These are phyloP conservation scores for Sapria himalayana DNA, from an alignment of 345 rosid genomes.

Conservation along the genomic window DNA sequence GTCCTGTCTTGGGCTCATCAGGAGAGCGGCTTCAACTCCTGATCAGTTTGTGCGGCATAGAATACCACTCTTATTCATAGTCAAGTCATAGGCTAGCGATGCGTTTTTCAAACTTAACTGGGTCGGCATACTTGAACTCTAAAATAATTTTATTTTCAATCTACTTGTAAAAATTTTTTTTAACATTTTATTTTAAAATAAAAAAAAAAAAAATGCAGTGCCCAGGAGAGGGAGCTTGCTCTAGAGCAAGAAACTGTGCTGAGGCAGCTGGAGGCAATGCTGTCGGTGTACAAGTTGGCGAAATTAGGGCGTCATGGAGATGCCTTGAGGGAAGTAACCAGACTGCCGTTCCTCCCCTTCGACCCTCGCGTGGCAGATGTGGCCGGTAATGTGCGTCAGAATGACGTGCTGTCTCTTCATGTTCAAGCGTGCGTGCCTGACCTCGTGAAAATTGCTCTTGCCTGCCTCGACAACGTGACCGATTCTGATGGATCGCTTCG, in stretches of 20 bases:
- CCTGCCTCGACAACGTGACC: constrained; percentile 65
- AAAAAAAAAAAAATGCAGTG: too few species aligned
- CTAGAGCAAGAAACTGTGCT: constrained; percentile 72
- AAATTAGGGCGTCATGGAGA: constrained; percentile 53
- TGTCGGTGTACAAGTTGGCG: constrained; percentile 53
- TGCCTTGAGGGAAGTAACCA: constrained; percentile 80
- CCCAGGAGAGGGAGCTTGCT: constrained; percentile 57
- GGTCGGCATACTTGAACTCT: too few species aligned
- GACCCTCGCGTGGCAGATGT: constrained; percentile 66
- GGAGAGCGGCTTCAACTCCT: too few species aligned
- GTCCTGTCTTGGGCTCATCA: too few species aligned
- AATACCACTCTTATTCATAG: too few species aligned
- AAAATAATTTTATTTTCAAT: too few species aligned
- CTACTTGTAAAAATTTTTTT: too few species aligned
- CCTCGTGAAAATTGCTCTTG: constrained; percentile 58
- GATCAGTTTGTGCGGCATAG: too few species aligned
- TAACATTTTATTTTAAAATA: too few species aligned
- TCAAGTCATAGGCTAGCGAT: too few species aligned
- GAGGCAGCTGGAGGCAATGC: constrained; percentile 90
- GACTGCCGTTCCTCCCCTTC: constrained; percentile 67
- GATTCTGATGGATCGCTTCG: constrained; percentile 84
- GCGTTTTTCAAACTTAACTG: too few species aligned
- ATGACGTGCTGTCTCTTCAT: constrained; percentile 53
- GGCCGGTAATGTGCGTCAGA: constrained; percentile 31
- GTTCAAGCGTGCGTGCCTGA: constrained; percentile 84